Evolutionary conservation across 208 protist species (phyloP).

Genomic region (Spongospora subterranea): DNA sequence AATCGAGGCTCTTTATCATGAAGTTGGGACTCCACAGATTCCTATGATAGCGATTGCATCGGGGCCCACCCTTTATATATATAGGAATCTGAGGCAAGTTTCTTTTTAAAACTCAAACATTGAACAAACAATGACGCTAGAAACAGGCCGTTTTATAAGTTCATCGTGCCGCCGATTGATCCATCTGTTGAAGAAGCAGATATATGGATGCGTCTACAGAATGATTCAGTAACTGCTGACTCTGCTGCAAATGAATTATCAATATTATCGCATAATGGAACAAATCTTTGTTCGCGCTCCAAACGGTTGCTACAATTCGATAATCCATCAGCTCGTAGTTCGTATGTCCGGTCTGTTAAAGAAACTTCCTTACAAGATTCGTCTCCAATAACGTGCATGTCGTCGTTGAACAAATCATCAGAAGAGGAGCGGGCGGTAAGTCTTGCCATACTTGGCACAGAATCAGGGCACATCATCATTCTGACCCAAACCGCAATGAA

Average conservation of each 20-base stretch:
- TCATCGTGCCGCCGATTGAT: conserved; percentile 76
- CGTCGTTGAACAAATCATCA: conserved; percentile 75
- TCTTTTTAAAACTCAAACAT: background rate
- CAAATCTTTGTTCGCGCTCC: background rate
- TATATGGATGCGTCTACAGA: background rate
- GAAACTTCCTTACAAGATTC: conserved; percentile 70
- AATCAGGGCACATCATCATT: conserved; percentile 82
- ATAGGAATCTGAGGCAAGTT: conserved; percentile 78
- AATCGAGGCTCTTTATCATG: conserved; percentile 83
- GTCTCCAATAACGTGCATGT: conserved; percentile 84
- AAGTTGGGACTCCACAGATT: conserved; percentile 68
- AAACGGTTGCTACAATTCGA: conserved; percentile 21
- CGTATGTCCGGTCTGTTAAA: background rate
- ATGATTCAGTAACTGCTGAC: background rate
- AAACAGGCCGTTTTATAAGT: conserved; percentile 84
- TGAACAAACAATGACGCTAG: background rate
- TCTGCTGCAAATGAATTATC: conserved; percentile 8
- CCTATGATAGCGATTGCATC: conserved; percentile 85
- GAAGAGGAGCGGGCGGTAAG: conserved; percentile 77
- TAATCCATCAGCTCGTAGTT: background rate
- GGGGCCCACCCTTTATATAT: conserved; percentile 87
- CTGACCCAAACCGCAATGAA: conserved; percentile 75
- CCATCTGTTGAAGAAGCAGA: background rate
- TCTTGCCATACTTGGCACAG: conserved; percentile 87
- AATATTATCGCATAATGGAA: conserved; percentile 33